A percentile compares a stretch with the other conserved stretches of the same genome.
phyloP scores from a whole-genome alignment of 1,284 basidiomycete genomes.

The Cryptococcus hybrid region DNA sequence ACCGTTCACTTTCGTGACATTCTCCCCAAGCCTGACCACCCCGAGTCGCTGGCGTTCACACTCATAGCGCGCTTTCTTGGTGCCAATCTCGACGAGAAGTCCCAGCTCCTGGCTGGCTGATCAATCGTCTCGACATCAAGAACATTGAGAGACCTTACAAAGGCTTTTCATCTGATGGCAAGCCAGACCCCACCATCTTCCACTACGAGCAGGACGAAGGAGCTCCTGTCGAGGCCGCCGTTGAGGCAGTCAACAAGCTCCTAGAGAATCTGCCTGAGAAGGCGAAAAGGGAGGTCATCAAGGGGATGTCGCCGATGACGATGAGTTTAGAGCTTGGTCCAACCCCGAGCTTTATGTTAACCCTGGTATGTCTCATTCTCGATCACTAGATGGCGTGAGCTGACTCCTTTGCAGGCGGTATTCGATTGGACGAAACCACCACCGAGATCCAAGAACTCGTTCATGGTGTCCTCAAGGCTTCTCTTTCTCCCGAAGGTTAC shows the following conservation, averaged over 20 bases:
- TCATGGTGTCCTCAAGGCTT: conserved; percentile 35
- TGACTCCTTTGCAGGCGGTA: conserved; percentile 26
- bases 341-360: conserved; percentile 47
- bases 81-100: conserved; percentile 32
- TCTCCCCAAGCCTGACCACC: conserved; percentile 37
- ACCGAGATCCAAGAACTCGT: conserved; percentile 23
- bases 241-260: conserved; percentile 27
- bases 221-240: conserved; percentile 34
- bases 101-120: conserved; percentile 40
- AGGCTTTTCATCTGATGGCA: conserved; percentile 37
- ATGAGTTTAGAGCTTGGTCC: conserved; percentile 41
- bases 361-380: conserved; percentile 18
- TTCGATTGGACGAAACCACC: conserved; percentile 44
- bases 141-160: conserved; percentile 37
- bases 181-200: conserved; percentile 27
- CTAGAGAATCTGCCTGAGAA: conserved; percentile 19
- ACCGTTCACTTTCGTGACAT: conserved; percentile 40
- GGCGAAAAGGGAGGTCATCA: conserved; percentile 18
- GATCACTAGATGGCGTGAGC: neutral
- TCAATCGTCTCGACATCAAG: conserved; percentile 31
- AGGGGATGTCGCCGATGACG: conserved; percentile 32
- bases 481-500: conserved; percentile 36
- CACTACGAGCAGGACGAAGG: conserved; percentile 38
- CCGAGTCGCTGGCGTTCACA: conserved; percentile 33
- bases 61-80: conserved; percentile 32